A percentile compares a stretch with the other conserved stretches of the same genome.
Conservation (phyloP, 345 rosid genomes). For the Physaria fendleri region DNA sequence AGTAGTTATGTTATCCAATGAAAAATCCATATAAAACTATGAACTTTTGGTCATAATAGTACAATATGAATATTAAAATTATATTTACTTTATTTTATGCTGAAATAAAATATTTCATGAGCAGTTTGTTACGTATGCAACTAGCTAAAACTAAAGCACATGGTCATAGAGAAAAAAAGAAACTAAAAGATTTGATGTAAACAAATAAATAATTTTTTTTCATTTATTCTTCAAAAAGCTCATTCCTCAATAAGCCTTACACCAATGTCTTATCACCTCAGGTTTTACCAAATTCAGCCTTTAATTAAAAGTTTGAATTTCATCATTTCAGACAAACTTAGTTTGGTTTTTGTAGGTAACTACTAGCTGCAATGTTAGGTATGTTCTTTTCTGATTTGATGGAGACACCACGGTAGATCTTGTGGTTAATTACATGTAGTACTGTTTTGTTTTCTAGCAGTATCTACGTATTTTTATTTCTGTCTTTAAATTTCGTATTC, state of each 20-base stretch:
- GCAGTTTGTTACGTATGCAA: conserved; percentile 3
- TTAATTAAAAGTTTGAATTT: background rate
- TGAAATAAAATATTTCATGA: background rate
- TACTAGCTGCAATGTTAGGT: background rate
- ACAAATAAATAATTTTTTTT: too few relatives aligned
- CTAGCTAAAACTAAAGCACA: conserved; percentile 9
- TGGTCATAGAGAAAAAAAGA: background rate
- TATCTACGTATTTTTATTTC: background rate
- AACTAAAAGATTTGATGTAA: conserved; percentile 17
- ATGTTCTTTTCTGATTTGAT: background rate
- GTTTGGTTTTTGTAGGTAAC: background rate
- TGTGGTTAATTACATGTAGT: background rate
- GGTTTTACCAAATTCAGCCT: conserved; percentile 8
- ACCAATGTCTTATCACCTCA: conserved; percentile 24
- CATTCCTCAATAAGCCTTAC: conserved; percentile 33
- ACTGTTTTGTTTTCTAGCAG: background rate
- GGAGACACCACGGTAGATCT: background rate
- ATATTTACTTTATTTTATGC: background rate
- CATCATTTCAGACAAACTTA: background rate
- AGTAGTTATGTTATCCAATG: conserved; percentile 12
- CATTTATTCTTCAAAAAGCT: conserved; percentile 13
- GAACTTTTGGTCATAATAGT: conserved; percentile 1
- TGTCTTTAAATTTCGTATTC: background rate
- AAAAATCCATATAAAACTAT: background rate
- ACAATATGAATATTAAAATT: background rate